Conservation (phyloP, 2,329 filamentous ascomycete species). For the Calonectria multiphialidica region DNA sequence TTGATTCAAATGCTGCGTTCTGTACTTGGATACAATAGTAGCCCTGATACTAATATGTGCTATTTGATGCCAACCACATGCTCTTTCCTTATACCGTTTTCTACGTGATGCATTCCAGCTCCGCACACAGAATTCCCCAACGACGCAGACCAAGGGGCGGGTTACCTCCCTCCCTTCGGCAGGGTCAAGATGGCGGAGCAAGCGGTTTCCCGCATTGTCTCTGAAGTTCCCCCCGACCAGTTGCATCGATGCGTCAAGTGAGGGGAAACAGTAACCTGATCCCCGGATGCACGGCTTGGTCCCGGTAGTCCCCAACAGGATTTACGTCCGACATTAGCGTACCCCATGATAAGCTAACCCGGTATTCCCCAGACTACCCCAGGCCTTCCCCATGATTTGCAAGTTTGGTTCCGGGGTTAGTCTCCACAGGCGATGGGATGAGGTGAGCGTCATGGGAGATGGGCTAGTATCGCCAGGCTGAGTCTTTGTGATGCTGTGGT, state of each 20-base stretch:
- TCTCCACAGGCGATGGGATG: neutral
- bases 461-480: neutral
- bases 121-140: neutral
- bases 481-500: neutral
- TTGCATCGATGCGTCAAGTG: too few relatives aligned
- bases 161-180: neutral
- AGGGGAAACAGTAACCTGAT: neutral
- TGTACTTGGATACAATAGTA: neutral
- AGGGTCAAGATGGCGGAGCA: neutral
- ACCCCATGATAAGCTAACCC: neutral
- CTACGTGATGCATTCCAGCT: neutral
- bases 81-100: neutral
- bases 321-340: neutral
- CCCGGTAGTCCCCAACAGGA: neutral
- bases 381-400: neutral
- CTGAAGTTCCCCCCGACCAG: too few relatives aligned
- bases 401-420: neutral
- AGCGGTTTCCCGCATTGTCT: neutral
- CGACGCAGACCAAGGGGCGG: neutral
- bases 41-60: neutral
- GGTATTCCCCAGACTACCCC: neutral
- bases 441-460: neutral
- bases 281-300: neutral
- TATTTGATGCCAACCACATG: neutral
- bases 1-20: neutral